Evolutionary conservation across 768 basidiomycete genomes (phyloP).

Genomic region (Lactarius trivialis): DNA sequence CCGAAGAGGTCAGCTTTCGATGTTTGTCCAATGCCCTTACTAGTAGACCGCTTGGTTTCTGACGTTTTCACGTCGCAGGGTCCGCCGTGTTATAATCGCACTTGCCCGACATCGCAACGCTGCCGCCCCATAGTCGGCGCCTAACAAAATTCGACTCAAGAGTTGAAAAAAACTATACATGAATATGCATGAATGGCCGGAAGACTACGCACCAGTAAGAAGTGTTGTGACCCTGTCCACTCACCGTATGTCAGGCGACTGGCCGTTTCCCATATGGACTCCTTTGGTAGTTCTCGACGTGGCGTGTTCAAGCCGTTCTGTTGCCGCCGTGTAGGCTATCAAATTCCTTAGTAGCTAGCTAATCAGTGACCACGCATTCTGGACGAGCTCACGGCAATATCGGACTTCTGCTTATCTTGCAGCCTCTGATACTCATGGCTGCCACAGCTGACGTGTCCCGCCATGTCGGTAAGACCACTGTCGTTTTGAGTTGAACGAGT

Average conservation of each 20-base stretch:
- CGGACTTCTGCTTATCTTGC: not conserved
- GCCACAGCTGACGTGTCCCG: not conserved
- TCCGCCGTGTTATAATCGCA: not conserved
- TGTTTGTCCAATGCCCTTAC: not conserved
- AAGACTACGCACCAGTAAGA: too few species aligned
- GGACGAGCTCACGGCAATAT: not conserved
- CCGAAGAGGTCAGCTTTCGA: not conserved
- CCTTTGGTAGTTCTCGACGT: too few species aligned
- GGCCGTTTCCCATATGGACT: not conserved
- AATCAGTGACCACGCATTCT: not conserved
- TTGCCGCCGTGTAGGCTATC: not conserved
- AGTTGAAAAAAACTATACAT: not conserved
- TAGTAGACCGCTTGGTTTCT: not conserved
- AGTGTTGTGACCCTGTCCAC: not conserved
- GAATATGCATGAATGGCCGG: not conserved
- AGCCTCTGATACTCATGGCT: not conserved
- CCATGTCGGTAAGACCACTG: not conserved
- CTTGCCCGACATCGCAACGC: not conserved
- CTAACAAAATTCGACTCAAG: not conserved
- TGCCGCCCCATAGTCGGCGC: not conserved
- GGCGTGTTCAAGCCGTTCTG: not conserved
- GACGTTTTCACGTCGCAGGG: not conserved
- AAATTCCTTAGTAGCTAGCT: not conserved
- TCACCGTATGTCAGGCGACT: not conserved
- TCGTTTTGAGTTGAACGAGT: not conserved